Conservation (phyloP, 352 stramenopile genomes). For the Phytophthora pseudosyringae region DNA sequence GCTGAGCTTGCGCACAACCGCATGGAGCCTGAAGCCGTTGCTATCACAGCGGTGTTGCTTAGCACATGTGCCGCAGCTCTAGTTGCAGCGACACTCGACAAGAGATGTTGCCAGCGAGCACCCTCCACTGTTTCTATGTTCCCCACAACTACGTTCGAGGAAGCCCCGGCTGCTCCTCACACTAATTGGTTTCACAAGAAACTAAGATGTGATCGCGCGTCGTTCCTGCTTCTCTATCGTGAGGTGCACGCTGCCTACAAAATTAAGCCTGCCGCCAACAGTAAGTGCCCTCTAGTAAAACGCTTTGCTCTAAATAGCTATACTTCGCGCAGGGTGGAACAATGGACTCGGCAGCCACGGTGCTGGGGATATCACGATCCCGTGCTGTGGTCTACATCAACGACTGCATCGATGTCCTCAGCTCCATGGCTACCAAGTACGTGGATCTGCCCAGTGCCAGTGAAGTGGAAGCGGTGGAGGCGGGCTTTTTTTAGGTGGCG, state of each 20-base stretch:
- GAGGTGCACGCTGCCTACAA: slow-evolving; percentile 9
- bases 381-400: background rate
- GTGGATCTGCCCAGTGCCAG: background rate
- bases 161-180: background rate
- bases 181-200: slow-evolving; percentile 29
- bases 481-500: background rate
- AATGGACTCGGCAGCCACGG: background rate
- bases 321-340: background rate
- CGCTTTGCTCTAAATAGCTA: slow-evolving; percentile 18
- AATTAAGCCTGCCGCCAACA: slow-evolving; percentile 21
- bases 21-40: slow-evolving; percentile 7
- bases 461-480: background rate
- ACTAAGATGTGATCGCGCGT: slow-evolving; percentile 16
- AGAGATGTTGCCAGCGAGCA: background rate
- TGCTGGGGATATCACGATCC: background rate
- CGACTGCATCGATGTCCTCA: no score
- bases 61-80: slow-evolving; percentile 1
- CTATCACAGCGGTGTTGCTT: background rate
- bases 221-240: slow-evolving; percentile 4
- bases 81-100: slow-evolving; percentile 8
- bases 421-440: background rate
- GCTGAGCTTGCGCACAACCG: background rate
- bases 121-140: slow-evolving; percentile 12
- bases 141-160: slow-evolving; percentile 19
- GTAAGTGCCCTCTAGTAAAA: slow-evolving; percentile 28